phyloP scores from a whole-genome alignment of 2,329 filamentous ascomycete genomes.

The Stemphylium vesicarium region DNA sequence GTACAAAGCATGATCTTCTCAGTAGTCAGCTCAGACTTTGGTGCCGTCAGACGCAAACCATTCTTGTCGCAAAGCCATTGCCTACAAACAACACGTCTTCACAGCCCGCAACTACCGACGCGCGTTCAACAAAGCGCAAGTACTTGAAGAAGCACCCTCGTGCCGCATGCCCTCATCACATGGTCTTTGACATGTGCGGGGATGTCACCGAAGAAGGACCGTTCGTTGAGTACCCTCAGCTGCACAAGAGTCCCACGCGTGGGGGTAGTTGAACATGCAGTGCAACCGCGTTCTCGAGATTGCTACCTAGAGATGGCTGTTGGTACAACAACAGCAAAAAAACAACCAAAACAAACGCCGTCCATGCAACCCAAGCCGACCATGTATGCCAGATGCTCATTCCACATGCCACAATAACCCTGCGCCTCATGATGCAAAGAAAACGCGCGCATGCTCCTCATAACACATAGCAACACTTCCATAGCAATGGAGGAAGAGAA shows the following conservation, averaged over 20 bases:
- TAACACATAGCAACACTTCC: neutral
- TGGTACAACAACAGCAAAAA: conserved; percentile 4
- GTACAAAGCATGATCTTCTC: too few species aligned
- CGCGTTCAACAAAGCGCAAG: conserved; percentile 1
- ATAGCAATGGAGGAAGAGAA: neutral
- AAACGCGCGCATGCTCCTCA: neutral
- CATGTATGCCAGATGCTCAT: conserved; percentile 1
- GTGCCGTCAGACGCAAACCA: neutral
- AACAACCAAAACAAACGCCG: conserved; percentile 4
- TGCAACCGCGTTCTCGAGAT: neutral
- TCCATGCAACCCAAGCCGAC: conserved; percentile 8
- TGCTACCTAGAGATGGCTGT: neutral
- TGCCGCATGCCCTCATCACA: conserved; percentile 1
- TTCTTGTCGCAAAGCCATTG: neutral
- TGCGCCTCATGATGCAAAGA: conserved; percentile 12
- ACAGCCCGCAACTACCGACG: neutral
- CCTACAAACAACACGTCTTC: neutral
- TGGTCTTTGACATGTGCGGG: neutral
- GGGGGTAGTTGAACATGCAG: neutral
- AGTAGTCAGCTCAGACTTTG: too few species aligned
- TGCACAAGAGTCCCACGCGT: neutral
- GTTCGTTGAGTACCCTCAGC: neutral
- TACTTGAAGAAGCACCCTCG: neutral
- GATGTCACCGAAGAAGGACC: conserved; percentile 1
- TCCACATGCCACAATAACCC: neutral